Conservation (phyloP, 2,329 filamentous ascomycete species). For the Alternaria solani region DNA sequence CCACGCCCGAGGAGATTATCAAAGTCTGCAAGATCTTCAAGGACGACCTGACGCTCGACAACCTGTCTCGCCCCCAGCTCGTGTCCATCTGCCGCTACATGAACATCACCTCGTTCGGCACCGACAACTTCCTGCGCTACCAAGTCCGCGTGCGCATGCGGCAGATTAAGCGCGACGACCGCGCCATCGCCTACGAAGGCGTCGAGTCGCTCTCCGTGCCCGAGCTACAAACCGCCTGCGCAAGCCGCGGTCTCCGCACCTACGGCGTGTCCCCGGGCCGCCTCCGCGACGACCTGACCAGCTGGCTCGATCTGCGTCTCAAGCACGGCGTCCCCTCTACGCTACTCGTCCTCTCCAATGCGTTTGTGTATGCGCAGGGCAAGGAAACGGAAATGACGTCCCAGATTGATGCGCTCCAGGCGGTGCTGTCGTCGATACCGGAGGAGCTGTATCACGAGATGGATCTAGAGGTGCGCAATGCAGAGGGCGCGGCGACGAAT, state of each 20-base stretch:
- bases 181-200: constrained; percentile 91
- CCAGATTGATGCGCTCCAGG: constrained; percentile 91
- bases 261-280: constrained; percentile 89
- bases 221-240: constrained; percentile 91
- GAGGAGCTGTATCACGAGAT: constrained; percentile 99
- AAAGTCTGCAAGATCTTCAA: constrained; percentile 99
- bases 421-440: constrained; percentile 91
- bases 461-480: constrained; percentile 95
- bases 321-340: constrained; percentile 97
- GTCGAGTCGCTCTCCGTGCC: constrained; percentile 91
- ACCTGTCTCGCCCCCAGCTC: constrained; percentile 91
- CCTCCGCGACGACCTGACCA: constrained; percentile 86
- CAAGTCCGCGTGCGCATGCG: constrained; percentile 97
- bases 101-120: constrained; percentile 96
- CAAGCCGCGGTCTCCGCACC: constrained; percentile 89
- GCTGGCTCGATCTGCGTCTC: constrained; percentile 92
- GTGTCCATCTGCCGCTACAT: constrained; percentile 99
- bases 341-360: constrained; percentile 92
- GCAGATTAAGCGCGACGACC: constrained; percentile 98
- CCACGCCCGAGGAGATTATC: constrained; percentile 90
- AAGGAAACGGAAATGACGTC: constrained; percentile 83
- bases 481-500: constrained; percentile 96
- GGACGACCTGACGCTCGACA: constrained; percentile 96
- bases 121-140: constrained; percentile 97
- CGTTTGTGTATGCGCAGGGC: constrained; percentile 93